phyloP scores from a whole-genome alignment of 2,329 filamentous ascomycete genomes.

The Thelonectria rubi region DNA sequence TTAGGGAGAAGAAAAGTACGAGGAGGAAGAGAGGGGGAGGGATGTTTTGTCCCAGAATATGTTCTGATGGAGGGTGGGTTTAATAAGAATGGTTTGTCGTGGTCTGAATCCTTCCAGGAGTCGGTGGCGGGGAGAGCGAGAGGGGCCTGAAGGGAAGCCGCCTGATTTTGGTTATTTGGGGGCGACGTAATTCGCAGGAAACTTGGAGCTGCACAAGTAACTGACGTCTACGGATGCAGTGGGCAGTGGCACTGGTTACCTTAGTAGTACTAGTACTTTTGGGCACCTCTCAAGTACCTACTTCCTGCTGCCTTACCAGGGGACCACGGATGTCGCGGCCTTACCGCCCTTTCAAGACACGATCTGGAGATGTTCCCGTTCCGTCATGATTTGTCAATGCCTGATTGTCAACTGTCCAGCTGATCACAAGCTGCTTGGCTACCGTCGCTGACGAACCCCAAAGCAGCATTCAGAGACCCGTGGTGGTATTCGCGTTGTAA shows the following conservation, averaged over 20 bases:
- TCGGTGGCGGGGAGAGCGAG: constrained; percentile 7
- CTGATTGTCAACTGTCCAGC: neutral
- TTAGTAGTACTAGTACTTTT: neutral
- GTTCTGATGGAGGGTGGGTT: neutral
- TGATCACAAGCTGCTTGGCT: neutral
- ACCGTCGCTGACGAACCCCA: neutral
- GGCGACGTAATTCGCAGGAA: constrained; percentile 21
- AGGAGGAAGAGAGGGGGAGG: neutral
- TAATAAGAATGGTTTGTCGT: neutral
- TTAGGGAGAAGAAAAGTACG: no score
- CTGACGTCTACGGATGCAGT: neutral
- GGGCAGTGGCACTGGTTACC: neutral
- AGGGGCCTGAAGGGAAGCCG: neutral
- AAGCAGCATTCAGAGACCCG: neutral
- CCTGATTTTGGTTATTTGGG: constrained; percentile 14
- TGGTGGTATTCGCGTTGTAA: neutral
- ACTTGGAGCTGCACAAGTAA: neutral
- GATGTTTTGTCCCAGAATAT: neutral
- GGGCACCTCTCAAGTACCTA: neutral
- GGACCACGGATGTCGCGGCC: constrained; percentile 4
- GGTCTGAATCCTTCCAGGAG: constrained; percentile 12
- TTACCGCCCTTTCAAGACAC: constrained; percentile 19
- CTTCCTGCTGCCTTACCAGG: neutral
- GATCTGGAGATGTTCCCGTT: constrained; percentile 1
- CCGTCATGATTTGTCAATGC: constrained; percentile 1